phyloP scores from a whole-genome alignment of 1,284 basidiomycete species.

The Cryptococcus sp. region DNA sequence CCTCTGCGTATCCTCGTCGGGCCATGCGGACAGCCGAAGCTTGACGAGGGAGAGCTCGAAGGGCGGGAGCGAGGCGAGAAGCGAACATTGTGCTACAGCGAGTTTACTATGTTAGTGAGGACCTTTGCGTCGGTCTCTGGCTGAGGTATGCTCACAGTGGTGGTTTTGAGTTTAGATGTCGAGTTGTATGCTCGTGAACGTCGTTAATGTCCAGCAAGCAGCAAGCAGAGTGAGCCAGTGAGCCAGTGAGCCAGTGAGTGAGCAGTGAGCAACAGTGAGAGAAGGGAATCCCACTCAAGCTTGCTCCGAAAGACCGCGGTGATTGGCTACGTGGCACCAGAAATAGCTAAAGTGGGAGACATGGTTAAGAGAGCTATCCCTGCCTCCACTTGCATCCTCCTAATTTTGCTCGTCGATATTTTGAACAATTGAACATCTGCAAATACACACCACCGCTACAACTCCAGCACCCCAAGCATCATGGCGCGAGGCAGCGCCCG shows the following conservation, averaged over 20 bases:
- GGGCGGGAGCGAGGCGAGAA: slow-evolving; percentile 44
- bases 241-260: background rate
- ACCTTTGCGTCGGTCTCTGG: background rate
- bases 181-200: too few species aligned
- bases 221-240: too few species aligned
- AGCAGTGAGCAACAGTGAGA: background rate
- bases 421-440: background rate
- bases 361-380: background rate
- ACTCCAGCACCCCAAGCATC: background rate
- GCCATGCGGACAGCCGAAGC: slow-evolving; percentile 51
- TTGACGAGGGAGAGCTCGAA: slow-evolving; percentile 47
- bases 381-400: background rate
- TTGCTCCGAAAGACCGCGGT: slow-evolving; percentile 21
- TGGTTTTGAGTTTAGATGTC: too few species aligned
- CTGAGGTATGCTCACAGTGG: too few species aligned
- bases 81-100: slow-evolving; percentile 36
- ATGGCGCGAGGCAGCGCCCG: slow-evolving; percentile 17
- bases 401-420: slow-evolving; percentile 2
- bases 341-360: background rate
- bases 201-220: too few species aligned
- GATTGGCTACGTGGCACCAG: slow-evolving; percentile 8
- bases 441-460: background rate
- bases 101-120: background rate
- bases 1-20: slow-evolving; percentile 82
- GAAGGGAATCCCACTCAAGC: too few species aligned